Percentiles rank a stretch among this genome's conserved stretches.
Evolutionary conservation across 2,329 filamentous ascomycete species (phyloP).

Genomic region (Penicillium psychrosexuale): DNA sequence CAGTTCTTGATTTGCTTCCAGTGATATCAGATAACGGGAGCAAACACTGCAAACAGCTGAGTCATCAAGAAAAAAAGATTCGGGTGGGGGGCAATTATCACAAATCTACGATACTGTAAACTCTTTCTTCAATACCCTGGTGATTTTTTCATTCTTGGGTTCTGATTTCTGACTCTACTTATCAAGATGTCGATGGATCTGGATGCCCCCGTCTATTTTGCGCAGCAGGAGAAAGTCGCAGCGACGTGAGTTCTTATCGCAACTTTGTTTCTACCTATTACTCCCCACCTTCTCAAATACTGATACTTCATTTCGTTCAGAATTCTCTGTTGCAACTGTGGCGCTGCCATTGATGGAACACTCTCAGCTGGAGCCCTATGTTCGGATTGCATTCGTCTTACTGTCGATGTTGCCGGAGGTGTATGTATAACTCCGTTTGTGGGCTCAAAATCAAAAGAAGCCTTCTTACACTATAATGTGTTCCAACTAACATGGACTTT

Average conservation of each 20-base stretch:
- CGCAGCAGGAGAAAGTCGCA: constrained; percentile 39
- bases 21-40: constrained; percentile 14
- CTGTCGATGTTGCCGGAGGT: constrained; percentile 85
- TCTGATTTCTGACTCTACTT: constrained; percentile 1
- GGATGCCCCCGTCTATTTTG: constrained; percentile 54
- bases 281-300: constrained; percentile 6
- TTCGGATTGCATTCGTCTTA: constrained; percentile 92
- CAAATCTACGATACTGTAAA: constrained; percentile 15
- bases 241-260: constrained; percentile 52
- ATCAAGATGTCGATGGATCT: constrained; percentile 52
- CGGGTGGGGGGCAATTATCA: constrained; percentile 27
- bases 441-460: not conserved
- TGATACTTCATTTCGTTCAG: constrained; percentile 38
- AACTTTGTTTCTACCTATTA: constrained; percentile 8
- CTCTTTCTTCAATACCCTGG: constrained; percentile 6
- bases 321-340: constrained; percentile 98
- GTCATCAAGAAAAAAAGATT: constrained; percentile 23
- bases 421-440: constrained; percentile 32
- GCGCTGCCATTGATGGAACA: constrained; percentile 90
- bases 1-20: not conserved
- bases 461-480: not conserved
- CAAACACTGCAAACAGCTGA: constrained; percentile 26
- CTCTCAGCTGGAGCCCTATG: constrained; percentile 82
- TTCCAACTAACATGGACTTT: not conserved
- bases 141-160: not conserved